Evolutionary conservation across 257 asterid genomes (phyloP), one percentile per base, ranked within the genome.

Genomic region (Thymus quinquecostatus): DNA sequence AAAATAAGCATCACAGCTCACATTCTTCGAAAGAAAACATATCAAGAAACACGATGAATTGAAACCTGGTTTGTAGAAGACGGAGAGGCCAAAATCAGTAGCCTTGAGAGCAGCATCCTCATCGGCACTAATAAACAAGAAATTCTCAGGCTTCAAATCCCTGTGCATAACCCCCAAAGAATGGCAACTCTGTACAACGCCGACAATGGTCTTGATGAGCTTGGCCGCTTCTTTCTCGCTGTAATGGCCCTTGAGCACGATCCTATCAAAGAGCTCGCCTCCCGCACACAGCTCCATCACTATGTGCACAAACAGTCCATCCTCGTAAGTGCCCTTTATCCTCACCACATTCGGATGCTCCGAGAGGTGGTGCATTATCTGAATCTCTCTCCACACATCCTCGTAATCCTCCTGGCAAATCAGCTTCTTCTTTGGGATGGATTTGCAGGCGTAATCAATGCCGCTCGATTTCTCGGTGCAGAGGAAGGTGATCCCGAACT

Each of bases 201-300:
- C 94, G 55, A 88, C 97, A 68, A 90, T 86, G 11, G 93, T 88
- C 75, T 83, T 86, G 62, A 90, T 88, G 77, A 90, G 69, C 66
- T 86, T 86, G 0, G 96, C 97, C 1, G 97, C 97, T 63, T 88
- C 92, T 30, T 75, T 90, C 40, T 90, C 97, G 77, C 96, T 90
- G 38, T 90, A 90, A 59, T 88, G 97, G 2, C 97, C 97, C 82
- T 86, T 90, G 43, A 79, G 82, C 13, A 90, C 96, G 74, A 90
- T 90, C 88, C 97, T 82, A 81, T 90, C 97, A 49, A 90, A 90
- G 29, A 90, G 91, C 84, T 90, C 97, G 13, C 97, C 96, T 47
- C 97, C 97, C 45, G 90, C 97, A 43, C 96, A 90, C 43, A 90
- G 53, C 84, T 90, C 97, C 97, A 90, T 90, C 29, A 90, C 96